Base-by-base conservation (phyloP, 1,139 yeast species). In the Yamadazyma conglobata region DNA sequence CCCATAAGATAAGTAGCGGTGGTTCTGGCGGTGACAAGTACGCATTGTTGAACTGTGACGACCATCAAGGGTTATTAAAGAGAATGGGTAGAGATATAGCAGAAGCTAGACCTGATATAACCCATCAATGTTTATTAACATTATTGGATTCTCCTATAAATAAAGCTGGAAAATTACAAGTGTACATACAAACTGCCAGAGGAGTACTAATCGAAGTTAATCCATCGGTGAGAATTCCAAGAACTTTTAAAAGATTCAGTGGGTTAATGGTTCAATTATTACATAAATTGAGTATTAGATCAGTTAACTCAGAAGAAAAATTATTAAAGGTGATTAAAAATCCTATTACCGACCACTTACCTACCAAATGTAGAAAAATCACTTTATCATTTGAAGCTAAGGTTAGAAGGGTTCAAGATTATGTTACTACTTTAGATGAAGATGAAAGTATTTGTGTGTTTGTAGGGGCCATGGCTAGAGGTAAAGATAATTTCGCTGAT, bases 391-490 rank as follows among this genome's bases (percentile, higher is more conserved):
- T 85, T 47, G 98, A 91, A 53, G 94, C 97, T 10, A 81, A 86
- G 41, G 84, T 91, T 28, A 76, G 76, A 46, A 73, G 88, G 48
- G 96, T 88, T 9, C 95, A 88, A 58, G 95, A 88, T 52, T 89
- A 86, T 56, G 91, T 89, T 25, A 63, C 66, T 24, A 82, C 82
- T 34, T 67, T 91, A 46, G 95, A 79, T 45, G 80, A 78, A 3
- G 94, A 87, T 52, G 96, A 91, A 61, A 85, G 96, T 54, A 81
- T 91, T 47, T 91, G 98, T 70, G 96, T 91, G 17, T 91, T 91
- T 58, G 96, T 91, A 28, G 98, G 98, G 54, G 96, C 98, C 31
- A 91, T 91, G 96, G 98, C 98, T 16, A 79, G 96, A 60, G 98
- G 98, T 52, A 84, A 84, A 55, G 98, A 91, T 60, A 88, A 79